A percentile compares a stretch with the other conserved stretches of the same genome.
These are phyloP conservation scores for Senna siamea DNA, from an alignment of 306 rosid species.

Conservation along the genomic window DNA sequence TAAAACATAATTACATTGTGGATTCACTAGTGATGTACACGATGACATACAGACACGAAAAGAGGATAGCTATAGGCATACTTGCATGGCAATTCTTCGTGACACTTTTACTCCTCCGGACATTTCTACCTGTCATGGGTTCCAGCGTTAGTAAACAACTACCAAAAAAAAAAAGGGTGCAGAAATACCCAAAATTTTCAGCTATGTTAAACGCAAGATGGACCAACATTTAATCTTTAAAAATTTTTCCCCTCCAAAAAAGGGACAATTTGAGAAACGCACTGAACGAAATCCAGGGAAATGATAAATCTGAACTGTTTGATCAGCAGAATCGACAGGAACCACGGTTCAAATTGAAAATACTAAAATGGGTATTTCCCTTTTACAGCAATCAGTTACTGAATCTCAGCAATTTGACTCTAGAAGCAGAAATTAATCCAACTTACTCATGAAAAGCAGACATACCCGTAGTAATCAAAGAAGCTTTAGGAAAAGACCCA, in stretches of 20 bases:
- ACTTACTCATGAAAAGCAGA: not conserved
- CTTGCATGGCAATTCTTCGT: constrained; percentile 32
- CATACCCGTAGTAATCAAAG: constrained; percentile 33
- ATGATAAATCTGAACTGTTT: not conserved
- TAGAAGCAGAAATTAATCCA: not conserved
- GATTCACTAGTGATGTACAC: not conserved
- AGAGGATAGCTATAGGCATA: not conserved
- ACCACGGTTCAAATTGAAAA: not conserved
- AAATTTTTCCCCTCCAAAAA: not conserved
- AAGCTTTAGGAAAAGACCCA: constrained; percentile 35
- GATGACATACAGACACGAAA: not conserved
- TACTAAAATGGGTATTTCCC: not conserved
- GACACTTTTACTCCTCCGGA: constrained; percentile 44
- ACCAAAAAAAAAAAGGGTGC: not conserved
- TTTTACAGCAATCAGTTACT: not conserved
- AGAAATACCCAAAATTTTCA: not conserved
- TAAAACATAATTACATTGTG: not conserved
- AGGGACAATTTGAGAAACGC: not conserved
- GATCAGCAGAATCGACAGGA: not conserved
- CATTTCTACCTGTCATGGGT: constrained; percentile 45
- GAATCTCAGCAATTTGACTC: not conserved
- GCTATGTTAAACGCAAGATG: not conserved
- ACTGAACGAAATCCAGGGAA: not conserved
- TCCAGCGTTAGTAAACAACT: not conserved
- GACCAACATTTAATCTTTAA: not conserved